Percentiles rank a stretch among this genome's conserved stretches.
These are phyloP conservation scores for Neurospora tetraspora DNA, from an alignment of 495 filamentous ascomycete genomes.

Conservation along the genomic window DNA sequence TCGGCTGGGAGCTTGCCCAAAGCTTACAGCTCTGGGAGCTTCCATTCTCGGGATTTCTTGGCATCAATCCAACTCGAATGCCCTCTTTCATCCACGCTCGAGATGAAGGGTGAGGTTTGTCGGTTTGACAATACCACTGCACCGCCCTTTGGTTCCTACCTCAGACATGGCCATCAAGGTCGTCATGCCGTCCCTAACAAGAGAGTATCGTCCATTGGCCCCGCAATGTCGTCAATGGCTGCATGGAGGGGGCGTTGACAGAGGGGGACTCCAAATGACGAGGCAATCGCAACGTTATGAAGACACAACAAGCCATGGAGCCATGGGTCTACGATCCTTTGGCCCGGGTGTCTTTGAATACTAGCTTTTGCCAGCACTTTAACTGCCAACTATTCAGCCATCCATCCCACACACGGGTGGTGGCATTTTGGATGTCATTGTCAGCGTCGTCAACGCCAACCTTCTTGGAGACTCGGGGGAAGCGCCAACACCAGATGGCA, in stretches of 20 bases:
- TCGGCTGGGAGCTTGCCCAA: neutral
- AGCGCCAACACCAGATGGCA: neutral
- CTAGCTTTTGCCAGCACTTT: neutral
- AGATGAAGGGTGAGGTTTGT: neutral
- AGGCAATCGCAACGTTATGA: neutral
- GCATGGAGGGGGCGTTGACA: neutral
- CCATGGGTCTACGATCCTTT: neutral
- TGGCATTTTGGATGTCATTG: neutral
- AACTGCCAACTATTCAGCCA: neutral
- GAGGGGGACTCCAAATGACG: neutral
- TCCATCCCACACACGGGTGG: neutral
- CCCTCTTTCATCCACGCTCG: neutral
- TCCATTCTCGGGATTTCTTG: neutral
- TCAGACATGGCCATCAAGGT: neutral
- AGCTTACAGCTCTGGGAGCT: neutral
- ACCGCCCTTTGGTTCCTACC: neutral
- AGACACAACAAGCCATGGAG: neutral
- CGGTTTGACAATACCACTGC: neutral
- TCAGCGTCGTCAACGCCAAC: neutral
- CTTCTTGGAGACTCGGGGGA: neutral
- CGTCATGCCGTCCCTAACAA: neutral
- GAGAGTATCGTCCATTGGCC: neutral
- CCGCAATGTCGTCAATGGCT: neutral
- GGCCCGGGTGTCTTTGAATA: neutral
- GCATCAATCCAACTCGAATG: neutral